Evolutionary conservation across 805 yeast genomes (phyloP), one percentile per base, ranked within the genome.

Genomic region (Metschnikowia lochheadii): DNA sequence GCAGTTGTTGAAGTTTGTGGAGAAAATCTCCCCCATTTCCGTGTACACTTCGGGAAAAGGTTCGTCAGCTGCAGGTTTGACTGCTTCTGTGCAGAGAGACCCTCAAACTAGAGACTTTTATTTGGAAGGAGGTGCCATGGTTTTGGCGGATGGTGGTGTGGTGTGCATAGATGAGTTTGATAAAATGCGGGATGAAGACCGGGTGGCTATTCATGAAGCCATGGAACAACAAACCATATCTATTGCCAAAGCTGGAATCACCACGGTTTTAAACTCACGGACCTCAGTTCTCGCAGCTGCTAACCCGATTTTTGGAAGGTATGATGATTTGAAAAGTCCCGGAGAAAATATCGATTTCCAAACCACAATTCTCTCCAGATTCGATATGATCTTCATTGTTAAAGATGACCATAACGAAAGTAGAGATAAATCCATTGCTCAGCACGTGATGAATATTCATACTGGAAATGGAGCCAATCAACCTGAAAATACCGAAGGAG

Each of bases 201-300:
- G 99, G 65, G 98, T 94, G 36, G 98, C 99, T 0, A 94, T 94
- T 58, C 99, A 94, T 69, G 99, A 94, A 76, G 99, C 99, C 11
- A 94, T 94, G 99, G 99, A 94, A 73, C 99, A 94, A 70, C 99
- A 94, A 70, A 94, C 99, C 0, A 94, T 94, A 52, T 92, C 98
- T 13, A 91, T 94, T 66, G 99, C 99, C 32, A 94, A 94, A 68
- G 99, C 99, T 8, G 99, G 99, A 67, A 94, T 94, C 59, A 94
- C 98, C 2, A 94, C 99, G 0, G 91, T 94, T 49, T 78, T 94
- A 59, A 94, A 94, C 69, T 94, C 99, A 3, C 81, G 99, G 70
- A 94, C 99, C 0, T 85, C 96, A 34, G 99, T 94, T 3, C 75
- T 94, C 43, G 99, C 99, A 0, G 99, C 99, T 21, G 99, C 99